Evolutionary conservation across 352 stramenopile genomes (phyloP).

Genomic region (Phytophthora fragariae): DNA sequence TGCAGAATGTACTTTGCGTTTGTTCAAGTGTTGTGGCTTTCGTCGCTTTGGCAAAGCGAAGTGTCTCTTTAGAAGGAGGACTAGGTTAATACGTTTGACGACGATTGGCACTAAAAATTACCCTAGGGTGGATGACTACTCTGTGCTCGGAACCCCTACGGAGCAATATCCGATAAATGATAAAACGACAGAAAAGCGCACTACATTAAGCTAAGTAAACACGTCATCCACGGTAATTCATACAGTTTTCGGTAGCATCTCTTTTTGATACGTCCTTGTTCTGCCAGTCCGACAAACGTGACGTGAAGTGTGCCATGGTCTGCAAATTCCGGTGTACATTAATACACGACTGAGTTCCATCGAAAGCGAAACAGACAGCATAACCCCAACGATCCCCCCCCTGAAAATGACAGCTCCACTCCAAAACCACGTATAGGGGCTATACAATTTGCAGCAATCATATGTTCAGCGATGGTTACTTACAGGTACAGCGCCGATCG

Average conservation of each 20-base stretch:
- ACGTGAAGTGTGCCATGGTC: neutral
- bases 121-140: too few relatives aligned
- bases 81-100: too few relatives aligned
- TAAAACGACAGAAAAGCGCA: neutral
- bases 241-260: neutral
- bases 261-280: neutral
- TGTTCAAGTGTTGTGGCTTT: too few relatives aligned
- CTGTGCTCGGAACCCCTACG: too few relatives aligned
- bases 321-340: neutral
- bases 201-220: neutral
- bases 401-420: neutral
- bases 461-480: neutral
- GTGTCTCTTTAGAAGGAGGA: too few relatives aligned
- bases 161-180: too few relatives aligned
- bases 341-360: neutral
- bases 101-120: too few relatives aligned
- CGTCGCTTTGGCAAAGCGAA: too few relatives aligned
- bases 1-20: too few relatives aligned
- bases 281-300: neutral
- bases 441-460: neutral
- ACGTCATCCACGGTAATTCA: neutral
- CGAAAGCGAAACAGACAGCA: neutral
- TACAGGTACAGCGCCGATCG: neutral
- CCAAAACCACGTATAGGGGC: neutral
- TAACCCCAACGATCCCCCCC: neutral